Conservation (phyloP, 169 alveolate species). For the Eimeria sp. region DNA sequence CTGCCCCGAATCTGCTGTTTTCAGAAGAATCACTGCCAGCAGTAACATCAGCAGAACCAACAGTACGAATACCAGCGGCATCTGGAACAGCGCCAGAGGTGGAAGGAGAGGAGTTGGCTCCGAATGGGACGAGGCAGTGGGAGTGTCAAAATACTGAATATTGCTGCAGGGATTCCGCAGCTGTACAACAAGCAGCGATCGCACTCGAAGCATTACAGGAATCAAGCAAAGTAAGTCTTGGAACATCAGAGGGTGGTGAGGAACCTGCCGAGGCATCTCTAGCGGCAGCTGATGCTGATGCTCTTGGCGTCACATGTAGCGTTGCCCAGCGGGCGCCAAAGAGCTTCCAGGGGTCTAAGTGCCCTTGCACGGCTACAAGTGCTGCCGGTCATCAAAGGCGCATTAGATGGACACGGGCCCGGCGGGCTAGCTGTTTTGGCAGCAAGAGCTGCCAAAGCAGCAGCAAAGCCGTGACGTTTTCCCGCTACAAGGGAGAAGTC, state of each 20-base stretch:
- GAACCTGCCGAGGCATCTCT: not conserved
- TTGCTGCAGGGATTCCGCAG: not conserved
- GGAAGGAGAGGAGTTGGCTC: not conserved
- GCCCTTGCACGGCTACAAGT: not conserved
- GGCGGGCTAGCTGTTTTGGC: conserved; percentile 11
- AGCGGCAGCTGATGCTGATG: conserved; percentile 21
- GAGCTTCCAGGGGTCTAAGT: not conserved
- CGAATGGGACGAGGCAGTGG: not conserved
- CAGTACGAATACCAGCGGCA: not conserved
- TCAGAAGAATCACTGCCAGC: not conserved
- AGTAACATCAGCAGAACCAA: conserved; percentile 40
- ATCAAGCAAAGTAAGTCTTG: not conserved
- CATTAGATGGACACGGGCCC: conserved; percentile 15
- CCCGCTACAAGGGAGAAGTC: not conserved
- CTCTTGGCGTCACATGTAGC: not conserved
- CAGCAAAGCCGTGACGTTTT: not conserved
- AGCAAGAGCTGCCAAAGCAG: not conserved
- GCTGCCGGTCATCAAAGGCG: not conserved
- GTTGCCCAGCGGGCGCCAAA: not conserved
- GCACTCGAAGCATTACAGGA: not conserved
- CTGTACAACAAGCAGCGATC: not conserved
- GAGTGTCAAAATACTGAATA: not conserved
- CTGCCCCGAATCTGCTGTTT: conserved; percentile 25
- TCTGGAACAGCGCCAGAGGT: not conserved
- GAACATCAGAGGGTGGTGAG: not conserved